phyloP scores from a whole-genome alignment of 2,329 filamentous ascomycete species.

The Leptosphaerulina australis region DNA sequence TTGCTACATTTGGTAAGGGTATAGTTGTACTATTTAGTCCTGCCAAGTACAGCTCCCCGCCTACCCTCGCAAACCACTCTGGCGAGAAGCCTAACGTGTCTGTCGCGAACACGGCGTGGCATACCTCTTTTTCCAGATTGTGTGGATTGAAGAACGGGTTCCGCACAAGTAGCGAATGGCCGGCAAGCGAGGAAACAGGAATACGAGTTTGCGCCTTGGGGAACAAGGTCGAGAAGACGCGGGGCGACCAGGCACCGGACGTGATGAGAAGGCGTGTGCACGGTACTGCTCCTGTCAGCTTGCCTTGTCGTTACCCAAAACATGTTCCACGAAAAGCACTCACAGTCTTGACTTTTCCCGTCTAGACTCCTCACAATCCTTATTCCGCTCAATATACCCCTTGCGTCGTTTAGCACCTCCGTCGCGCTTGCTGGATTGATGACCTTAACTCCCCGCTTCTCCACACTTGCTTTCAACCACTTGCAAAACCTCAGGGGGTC shows the following conservation, averaged over 20 bases:
- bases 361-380: constrained; percentile 32
- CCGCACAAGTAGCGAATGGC: constrained; percentile 72
- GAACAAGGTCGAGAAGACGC: constrained; percentile 70
- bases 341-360: constrained; percentile 56
- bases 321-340: too few relatives aligned
- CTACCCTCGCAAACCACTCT: constrained; percentile 71
- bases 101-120: constrained; percentile 72
- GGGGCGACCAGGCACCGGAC: constrained; percentile 73
- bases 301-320: too few relatives aligned
- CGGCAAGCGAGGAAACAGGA: constrained; percentile 67
- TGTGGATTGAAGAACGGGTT: constrained; percentile 60
- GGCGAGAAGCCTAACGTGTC: constrained; percentile 66
- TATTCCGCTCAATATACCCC: constrained; percentile 60
- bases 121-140: constrained; percentile 55
- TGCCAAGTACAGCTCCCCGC: constrained; percentile 73
- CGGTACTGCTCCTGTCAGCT: constrained; percentile 54
- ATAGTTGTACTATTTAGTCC: constrained; percentile 69
- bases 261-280: constrained; percentile 71
- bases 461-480: constrained; percentile 66
- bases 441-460: constrained; percentile 66
- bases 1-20: constrained; percentile 64
- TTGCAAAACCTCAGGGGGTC: constrained; percentile 70
- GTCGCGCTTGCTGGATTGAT: constrained; percentile 68
- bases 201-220: constrained; percentile 59
- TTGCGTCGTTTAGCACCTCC: constrained; percentile 58